A percentile compares a stretch with the other conserved stretches of the same genome.
Evolutionary conservation across 768 basidiomycete species (phyloP).

Genomic region (Termitomyces bulborhizus): DNA sequence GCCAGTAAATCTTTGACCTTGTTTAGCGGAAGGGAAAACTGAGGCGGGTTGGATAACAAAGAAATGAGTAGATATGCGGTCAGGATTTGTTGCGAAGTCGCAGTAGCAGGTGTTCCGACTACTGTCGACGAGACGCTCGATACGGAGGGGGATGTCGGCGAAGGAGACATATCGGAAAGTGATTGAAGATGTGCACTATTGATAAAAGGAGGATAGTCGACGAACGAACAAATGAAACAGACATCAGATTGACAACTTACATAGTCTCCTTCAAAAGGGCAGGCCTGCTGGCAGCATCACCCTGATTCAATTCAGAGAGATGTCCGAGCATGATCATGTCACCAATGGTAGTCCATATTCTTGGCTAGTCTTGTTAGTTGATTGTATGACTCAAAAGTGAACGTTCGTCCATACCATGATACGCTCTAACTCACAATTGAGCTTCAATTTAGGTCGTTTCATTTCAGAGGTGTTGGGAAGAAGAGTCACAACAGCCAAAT

Average conservation of each 20-base stretch:
- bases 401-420: constrained; percentile 44
- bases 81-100: constrained; percentile 64
- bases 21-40: constrained; percentile 53
- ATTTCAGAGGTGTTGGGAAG: constrained; percentile 5
- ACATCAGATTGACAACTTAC: constrained; percentile 27
- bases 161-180: constrained; percentile 43
- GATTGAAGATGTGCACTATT: constrained; percentile 52
- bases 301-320: constrained; percentile 27
- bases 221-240: not conserved
- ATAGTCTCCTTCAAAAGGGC: constrained; percentile 56
- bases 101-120: constrained; percentile 23
- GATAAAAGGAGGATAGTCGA: not conserved
- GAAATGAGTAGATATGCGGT: constrained; percentile 61
- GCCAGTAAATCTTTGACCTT: constrained; percentile 54
- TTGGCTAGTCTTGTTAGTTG: constrained; percentile 37
- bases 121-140: constrained; percentile 44
- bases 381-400: not conserved
- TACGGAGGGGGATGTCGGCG: constrained; percentile 50
- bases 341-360: constrained; percentile 62
- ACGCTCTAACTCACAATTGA: constrained; percentile 60
- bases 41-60: constrained; percentile 47
- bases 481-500: not conserved
- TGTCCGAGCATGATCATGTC: constrained; percentile 59
- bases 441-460: constrained; percentile 30
- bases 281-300: constrained; percentile 28